Conservation (phyloP, 2,329 filamentous ascomycete species). For the Epichloe brachyelytri region DNA sequence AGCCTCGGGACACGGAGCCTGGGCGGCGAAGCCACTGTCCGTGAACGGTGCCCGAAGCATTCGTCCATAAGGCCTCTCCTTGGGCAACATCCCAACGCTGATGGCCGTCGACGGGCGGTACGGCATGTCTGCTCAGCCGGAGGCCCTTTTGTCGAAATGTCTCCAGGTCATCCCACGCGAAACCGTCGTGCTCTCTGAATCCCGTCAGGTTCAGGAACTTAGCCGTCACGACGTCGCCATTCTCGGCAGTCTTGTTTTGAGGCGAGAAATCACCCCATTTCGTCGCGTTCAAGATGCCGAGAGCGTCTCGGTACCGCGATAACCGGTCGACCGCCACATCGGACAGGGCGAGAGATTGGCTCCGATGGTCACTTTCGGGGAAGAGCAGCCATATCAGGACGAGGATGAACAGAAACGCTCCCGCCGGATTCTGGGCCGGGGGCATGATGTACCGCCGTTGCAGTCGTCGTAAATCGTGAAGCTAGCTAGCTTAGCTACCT, state of each 20-base stretch:
- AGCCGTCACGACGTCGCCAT: slow-evolving; percentile 9
- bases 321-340: slow-evolving; percentile 32
- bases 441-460: slow-evolving; percentile 21
- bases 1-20: slow-evolving; percentile 31
- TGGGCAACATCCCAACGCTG: slow-evolving; percentile 26
- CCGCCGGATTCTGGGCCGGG: slow-evolving; percentile 30
- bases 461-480: slow-evolving; percentile 3
- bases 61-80: slow-evolving; percentile 51
- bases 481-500: slow-evolving; percentile 4
- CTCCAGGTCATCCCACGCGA: slow-evolving; percentile 63
- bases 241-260: slow-evolving; percentile 14
- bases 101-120: slow-evolving; percentile 28
- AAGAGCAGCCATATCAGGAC: slow-evolving; percentile 28
- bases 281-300: slow-evolving; percentile 40
- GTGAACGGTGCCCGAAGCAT: slow-evolving; percentile 62
- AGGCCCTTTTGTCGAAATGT: slow-evolving; percentile 53
- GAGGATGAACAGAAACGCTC: slow-evolving; percentile 16
- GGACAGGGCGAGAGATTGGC: slow-evolving; percentile 20
- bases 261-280: slow-evolving; percentile 49
- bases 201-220: slow-evolving; percentile 62
- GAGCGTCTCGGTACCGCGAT: slow-evolving; percentile 37
- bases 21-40: slow-evolving; percentile 60
- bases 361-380: slow-evolving; percentile 22
- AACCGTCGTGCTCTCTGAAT: slow-evolving; percentile 58
- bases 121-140: slow-evolving; percentile 44